phyloP scores from a whole-genome alignment of 1,284 basidiomycete species.

The Anthracocystis setariae region DNA sequence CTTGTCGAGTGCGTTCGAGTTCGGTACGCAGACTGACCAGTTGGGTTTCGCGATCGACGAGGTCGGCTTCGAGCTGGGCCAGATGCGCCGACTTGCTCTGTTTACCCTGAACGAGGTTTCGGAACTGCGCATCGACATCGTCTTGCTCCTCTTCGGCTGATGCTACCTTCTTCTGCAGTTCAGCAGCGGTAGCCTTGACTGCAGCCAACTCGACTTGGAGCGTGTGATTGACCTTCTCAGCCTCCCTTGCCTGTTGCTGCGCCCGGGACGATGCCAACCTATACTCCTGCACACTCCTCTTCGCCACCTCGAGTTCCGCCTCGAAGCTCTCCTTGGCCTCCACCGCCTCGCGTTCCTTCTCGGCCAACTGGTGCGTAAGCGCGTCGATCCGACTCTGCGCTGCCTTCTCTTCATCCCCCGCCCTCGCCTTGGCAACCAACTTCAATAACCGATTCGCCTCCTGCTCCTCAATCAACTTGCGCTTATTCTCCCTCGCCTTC shows the following conservation, averaged over 20 bases:
- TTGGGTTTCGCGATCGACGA: constrained; percentile 25
- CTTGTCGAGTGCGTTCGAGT: constrained; percentile 14
- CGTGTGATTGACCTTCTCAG: constrained; percentile 4
- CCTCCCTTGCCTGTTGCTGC: constrained; percentile 1
- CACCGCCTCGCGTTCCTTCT: constrained; percentile 24
- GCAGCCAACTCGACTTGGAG: constrained; percentile 14
- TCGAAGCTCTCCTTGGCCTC: constrained; percentile 18
- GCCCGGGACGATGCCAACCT: constrained; percentile 3
- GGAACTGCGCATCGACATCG: constrained; percentile 36
- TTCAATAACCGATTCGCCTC: constrained; percentile 51
- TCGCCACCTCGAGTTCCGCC: constrained; percentile 17
- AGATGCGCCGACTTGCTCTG: constrained; percentile 5
- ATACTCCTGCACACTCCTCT: constrained; percentile 8
- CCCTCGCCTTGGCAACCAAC: constrained; percentile 39
- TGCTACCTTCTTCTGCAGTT: constrained; percentile 20
- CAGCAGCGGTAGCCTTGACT: constrained; percentile 11
- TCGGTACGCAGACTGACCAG: constrained; percentile 12
- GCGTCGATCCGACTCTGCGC: constrained; percentile 36
- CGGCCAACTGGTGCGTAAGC: constrained; percentile 22
- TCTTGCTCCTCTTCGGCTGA: constrained; percentile 15
- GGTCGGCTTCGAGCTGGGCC: constrained; percentile 18
- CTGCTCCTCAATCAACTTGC: constrained; percentile 31
- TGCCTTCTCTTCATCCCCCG: constrained; percentile 23
- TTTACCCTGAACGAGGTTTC: constrained; percentile 28
- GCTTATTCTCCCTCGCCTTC: constrained; percentile 34